Evolutionary conservation across 225 moss, liverwort and hornwort species (phyloP).

Genomic region (Climacium dendroides): DNA sequence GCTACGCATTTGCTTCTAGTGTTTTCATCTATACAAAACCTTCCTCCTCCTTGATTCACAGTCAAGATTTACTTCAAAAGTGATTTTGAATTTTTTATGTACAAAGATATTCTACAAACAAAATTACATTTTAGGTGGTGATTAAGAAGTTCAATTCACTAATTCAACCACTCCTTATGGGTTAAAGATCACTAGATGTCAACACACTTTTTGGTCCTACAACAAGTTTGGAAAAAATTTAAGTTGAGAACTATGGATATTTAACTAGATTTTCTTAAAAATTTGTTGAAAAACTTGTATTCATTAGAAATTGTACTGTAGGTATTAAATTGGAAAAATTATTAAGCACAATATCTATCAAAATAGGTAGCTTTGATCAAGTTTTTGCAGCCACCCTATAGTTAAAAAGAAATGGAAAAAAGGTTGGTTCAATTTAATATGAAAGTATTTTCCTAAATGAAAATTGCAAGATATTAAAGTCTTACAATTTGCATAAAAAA

Average conservation of each 20-base stretch:
- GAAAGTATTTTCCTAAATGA: not conserved
- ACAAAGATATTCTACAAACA: not conserved
- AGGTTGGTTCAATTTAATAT: not conserved
- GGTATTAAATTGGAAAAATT: too few relatives aligned
- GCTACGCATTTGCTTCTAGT: not conserved
- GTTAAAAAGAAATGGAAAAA: not conserved
- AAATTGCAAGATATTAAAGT: not conserved
- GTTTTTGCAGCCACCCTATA: not conserved
- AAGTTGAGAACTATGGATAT: not conserved
- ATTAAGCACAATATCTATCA: not conserved
- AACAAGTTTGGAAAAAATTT: not conserved
- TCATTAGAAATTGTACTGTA: not conserved
- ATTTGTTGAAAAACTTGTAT: not conserved
- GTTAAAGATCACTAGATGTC: not conserved
- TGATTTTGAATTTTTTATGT: not conserved
- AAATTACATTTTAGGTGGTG: not conserved
- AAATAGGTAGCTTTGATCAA: not conserved
- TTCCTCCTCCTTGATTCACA: not conserved
- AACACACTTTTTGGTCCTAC: not conserved
- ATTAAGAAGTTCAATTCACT: not conserved
- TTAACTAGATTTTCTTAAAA: not conserved
- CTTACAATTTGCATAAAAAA: not conserved
- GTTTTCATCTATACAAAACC: too few relatives aligned
- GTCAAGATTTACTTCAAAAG: not conserved
- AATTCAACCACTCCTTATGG: not conserved